Conservation (phyloP, 805 yeast species). For the Metschnikowia santaceciliae region DNA sequence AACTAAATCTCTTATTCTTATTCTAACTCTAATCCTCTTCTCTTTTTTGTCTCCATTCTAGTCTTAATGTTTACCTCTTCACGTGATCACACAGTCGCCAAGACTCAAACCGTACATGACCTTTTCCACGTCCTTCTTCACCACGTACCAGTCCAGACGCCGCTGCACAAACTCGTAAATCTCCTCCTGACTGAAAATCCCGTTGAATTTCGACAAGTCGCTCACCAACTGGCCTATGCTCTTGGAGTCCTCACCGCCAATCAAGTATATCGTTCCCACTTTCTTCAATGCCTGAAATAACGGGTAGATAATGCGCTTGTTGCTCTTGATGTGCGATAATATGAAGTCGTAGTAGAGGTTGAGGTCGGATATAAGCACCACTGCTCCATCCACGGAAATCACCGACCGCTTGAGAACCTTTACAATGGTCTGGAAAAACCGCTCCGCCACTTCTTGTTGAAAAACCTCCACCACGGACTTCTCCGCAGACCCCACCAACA, state of each 20-base stretch:
- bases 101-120: constrained; percentile 90
- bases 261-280: constrained; percentile 78
- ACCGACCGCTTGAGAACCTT: constrained; percentile 69
- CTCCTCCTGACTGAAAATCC: constrained; percentile 88
- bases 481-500: constrained; percentile 80
- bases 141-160: constrained; percentile 78
- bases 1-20: neutral
- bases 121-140: constrained; percentile 79
- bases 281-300: constrained; percentile 76
- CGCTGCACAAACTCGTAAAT: constrained; percentile 88
- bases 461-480: constrained; percentile 85
- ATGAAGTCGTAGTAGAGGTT: constrained; percentile 76
- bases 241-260: constrained; percentile 68
- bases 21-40: neutral
- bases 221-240: constrained; percentile 80
- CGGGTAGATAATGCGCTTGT: constrained; percentile 66
- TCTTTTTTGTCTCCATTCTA: neutral
- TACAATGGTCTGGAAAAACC: constrained; percentile 73
- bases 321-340: constrained; percentile 42
- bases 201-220: constrained; percentile 81
- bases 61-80: constrained; percentile 5
- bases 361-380: constrained; percentile 74
- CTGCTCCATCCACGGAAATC: constrained; percentile 78
- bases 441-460: constrained; percentile 88
- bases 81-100: constrained; percentile 68